phyloP scores from a whole-genome alignment of 768 basidiomycete species.

The Lyophyllum shimeji region DNA sequence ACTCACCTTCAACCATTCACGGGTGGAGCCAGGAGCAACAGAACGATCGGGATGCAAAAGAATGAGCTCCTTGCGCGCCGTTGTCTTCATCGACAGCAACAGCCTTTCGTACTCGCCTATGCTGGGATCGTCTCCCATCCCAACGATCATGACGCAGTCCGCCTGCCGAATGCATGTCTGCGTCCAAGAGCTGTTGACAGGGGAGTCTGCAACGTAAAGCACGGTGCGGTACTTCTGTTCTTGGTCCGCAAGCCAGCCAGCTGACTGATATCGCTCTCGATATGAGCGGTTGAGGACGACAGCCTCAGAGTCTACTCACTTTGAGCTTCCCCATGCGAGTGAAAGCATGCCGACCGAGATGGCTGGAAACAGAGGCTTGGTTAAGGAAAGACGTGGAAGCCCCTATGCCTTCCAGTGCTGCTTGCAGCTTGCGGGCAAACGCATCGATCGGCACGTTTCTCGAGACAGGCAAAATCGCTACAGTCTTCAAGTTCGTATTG shows the following conservation, averaged over 20 bases:
- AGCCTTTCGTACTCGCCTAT: constrained; percentile 95
- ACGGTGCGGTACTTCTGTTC: constrained; percentile 93
- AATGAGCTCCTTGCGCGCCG: constrained; percentile 96
- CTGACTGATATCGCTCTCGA: constrained; percentile 29
- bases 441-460: constrained; percentile 86
- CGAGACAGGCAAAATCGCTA: constrained; percentile 87
- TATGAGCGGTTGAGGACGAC: neutral
- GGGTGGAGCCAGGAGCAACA: constrained; percentile 86
- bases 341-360: constrained; percentile 94
- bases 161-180: constrained; percentile 98
- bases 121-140: constrained; percentile 88
- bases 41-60: constrained; percentile 90
- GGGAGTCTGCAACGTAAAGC: constrained; percentile 94
- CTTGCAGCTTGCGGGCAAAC: constrained; percentile 87
- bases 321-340: constrained; percentile 97
- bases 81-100: constrained; percentile 93
- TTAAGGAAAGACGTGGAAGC: constrained; percentile 91
- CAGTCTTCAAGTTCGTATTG: constrained; percentile 89
- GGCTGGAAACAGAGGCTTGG: constrained; percentile 88
- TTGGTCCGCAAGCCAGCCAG: constrained; percentile 90
- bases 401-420: constrained; percentile 90
- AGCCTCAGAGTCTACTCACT: constrained; percentile 45
- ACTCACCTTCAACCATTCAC: constrained; percentile 90
- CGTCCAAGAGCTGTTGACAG: constrained; percentile 95
- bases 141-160: constrained; percentile 91